Evolutionary conservation across 441 rosid species (phyloP).

Genomic region (Populus tomentosa): DNA sequence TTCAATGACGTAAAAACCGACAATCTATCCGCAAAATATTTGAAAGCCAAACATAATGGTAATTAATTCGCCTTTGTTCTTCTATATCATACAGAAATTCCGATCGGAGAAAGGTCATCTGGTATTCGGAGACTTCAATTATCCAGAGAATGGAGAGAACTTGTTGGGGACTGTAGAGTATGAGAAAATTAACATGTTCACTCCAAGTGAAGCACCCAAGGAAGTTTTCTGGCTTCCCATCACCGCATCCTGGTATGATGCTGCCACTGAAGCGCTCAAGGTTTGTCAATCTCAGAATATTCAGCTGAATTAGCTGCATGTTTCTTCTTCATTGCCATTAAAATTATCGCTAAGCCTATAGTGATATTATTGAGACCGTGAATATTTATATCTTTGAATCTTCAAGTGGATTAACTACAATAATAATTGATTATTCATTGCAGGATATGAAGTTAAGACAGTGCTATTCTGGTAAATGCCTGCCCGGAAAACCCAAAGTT

Average conservation of each 20-base stretch:
- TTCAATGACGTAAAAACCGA: too few species aligned
- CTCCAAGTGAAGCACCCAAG: not conserved
- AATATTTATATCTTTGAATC: too few species aligned
- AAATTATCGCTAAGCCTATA: too few species aligned
- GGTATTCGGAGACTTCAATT: not conserved
- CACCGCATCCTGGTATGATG: too few species aligned
- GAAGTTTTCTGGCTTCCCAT: not conserved
- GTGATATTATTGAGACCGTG: too few species aligned
- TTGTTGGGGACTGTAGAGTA: not conserved
- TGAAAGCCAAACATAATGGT: too few species aligned
- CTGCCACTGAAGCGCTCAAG: too few species aligned
- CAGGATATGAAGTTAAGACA: not conserved
- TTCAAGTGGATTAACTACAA: not conserved
- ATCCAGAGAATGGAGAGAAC: constrained; percentile 2
- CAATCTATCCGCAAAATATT: too few species aligned
- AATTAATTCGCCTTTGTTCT: not conserved
- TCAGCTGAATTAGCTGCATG: too few species aligned
- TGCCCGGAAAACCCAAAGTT: not conserved
- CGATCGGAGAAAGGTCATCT: not conserved
- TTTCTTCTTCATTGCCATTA: too few species aligned
- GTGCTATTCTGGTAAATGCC: not conserved
- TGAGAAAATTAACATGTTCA: not conserved
- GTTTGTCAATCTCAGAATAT: too few species aligned
- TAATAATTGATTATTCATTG: not conserved
- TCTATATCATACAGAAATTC: not conserved